Evolutionary conservation across 78 protist genomes (phyloP), one percentile per base, ranked within the genome.

Genomic region (Carpediemonas membranifera): DNA sequence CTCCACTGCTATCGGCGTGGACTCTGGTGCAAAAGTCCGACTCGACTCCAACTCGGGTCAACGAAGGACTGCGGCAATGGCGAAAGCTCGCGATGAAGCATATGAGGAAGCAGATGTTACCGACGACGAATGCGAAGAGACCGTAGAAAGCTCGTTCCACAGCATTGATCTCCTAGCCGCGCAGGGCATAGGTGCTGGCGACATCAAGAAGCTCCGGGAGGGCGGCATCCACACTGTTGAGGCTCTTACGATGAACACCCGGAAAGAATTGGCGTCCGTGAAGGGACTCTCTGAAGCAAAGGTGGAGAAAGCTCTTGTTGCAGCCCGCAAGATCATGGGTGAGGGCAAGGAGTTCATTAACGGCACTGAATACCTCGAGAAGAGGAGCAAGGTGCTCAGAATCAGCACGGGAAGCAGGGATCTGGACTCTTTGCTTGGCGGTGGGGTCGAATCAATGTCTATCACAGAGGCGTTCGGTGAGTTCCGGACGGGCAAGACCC

Each of bases 181-280:
- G 53, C 24, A 19, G 2, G 96, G 96, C 44, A 86, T 94, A 37
- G 34, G 60, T 11, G 69, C 87, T 0, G 75, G 78, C 0, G 98
- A 95, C 80, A 7, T 89, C 37, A 84, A 87, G 58, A 92, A 93
- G 71, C 81, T 96, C 14, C 28, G 14, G 30, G 98, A 89, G 53
- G 85, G 62, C 7, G 98, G 98, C 7, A 87, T 73, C 41, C 62
- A 79, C 85, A 95, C 99, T 28, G 97, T 97, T 25, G 56, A 61
- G 35, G 16, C 33, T 2, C 2, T 66, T 2, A 2, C 41, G 19
- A 66, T 66, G 71, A 34, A 39, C 18, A 64, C 73, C 60, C 28
- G n/a, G 30, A 68, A 74, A 14, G 76, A 39, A 1, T 25, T 74
- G 9, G 15, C 52, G 18, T 28, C 7, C 35, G 50, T 68, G n/a